Evolutionary conservation across 495 filamentous ascomycete species (phyloP), one percentile per base, ranked within the genome.

Genomic region (Ramalina intermedia): DNA sequence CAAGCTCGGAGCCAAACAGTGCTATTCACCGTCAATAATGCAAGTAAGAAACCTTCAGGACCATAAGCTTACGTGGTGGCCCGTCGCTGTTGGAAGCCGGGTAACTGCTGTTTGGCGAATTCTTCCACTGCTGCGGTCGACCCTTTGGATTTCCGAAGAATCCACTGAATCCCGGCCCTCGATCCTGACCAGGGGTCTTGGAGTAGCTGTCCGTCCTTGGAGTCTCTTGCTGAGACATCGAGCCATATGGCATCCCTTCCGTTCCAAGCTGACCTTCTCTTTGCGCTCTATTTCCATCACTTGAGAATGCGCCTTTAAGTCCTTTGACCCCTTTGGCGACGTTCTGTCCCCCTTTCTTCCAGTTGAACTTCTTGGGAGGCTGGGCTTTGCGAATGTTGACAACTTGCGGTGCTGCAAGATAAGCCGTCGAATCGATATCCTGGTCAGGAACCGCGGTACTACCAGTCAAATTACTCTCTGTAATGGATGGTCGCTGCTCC

Each of bases 291-390:
- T 52, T 58, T 33, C 62, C 74, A 17, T 47, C 44, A 51, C 62
- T 79, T 64, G 65, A 80, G 67, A 76, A 82, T 1, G 86, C 84
- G 35, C 83, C 82, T 59, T 93, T 94, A 57, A 95, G 77, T 37
- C 88, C 87, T 67, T 96, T 96, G 44, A 95, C 85, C 53, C 88
- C 89, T 66, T 96, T 94, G 35, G 88, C 87, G 47, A 96, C 81
- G 37, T 82, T 84, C 63, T 93, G 87, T 21, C 86, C 85, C 24
- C 87, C 88, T 63, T 93, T 95, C 74, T 95, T 95, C 90, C 91
- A 96, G 66, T 91, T 93, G 68, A 95, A 95, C 61, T 94, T 94
- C 68, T 87, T 94, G 5, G 12, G 23, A 27, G 81, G 78, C 61
- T 94, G 84, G 43, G 82, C 85, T 69, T 94, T 94, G 48, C 85